These are phyloP conservation scores for Calonectria crousiana DNA, from an alignment of 2,329 filamentous ascomycete genomes.

Conservation along the genomic window DNA sequence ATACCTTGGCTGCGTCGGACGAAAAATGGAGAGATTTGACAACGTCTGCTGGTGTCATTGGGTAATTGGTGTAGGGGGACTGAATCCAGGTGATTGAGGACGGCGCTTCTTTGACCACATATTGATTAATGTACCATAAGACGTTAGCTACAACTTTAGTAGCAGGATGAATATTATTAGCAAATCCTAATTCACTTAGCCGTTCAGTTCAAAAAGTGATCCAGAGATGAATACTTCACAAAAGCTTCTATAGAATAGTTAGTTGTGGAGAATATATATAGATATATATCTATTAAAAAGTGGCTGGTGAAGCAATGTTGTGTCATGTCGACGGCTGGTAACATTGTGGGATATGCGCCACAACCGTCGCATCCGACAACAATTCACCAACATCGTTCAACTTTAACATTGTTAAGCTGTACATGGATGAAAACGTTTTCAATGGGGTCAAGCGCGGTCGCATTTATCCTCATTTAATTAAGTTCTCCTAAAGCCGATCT, in stretches of 20 bases:
- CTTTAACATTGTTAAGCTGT: not conserved
- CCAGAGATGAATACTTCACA: not conserved
- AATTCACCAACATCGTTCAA: not conserved
- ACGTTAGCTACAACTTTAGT: not conserved
- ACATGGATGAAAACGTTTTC: not conserved
- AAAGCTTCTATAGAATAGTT: not conserved
- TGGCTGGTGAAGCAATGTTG: not conserved
- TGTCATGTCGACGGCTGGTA: not conserved
- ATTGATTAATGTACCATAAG: not conserved
- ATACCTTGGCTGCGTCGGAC: slow-evolving; percentile 42
- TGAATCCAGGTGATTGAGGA: not conserved
- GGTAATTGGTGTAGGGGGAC: not conserved
- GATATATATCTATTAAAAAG: no score
- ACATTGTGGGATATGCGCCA: not conserved
- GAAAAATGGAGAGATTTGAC: slow-evolving; percentile 42
- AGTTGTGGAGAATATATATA: not conserved
- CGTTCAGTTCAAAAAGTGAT: not conserved
- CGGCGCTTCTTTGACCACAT: not conserved
- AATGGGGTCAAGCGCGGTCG: not conserved
- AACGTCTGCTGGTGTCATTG: not conserved
- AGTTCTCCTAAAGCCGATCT: not conserved
- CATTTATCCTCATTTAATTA: not conserved
- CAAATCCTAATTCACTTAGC: not conserved
- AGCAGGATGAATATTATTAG: not conserved
- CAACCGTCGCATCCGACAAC: no score